phyloP scores from a whole-genome alignment of 2,329 filamentous ascomycete species.

The Piedraia hortae region DNA sequence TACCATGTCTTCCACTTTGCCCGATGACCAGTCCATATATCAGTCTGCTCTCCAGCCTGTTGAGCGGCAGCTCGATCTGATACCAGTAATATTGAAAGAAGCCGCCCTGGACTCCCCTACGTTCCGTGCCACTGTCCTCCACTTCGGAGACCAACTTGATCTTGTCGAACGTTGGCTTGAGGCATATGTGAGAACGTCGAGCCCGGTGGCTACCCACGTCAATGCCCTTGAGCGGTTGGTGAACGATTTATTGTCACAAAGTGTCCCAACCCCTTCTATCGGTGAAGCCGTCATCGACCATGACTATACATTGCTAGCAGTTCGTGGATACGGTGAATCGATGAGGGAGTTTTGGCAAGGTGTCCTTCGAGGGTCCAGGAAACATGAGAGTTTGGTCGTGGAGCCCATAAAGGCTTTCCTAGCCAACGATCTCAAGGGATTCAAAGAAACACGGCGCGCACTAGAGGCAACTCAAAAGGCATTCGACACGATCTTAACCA shows the following conservation, averaged over 20 bases:
- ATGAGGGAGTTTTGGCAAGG: constrained; percentile 63
- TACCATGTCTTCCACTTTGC: too few species aligned
- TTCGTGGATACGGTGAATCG: constrained; percentile 63
- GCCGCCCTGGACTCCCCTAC: constrained; percentile 88
- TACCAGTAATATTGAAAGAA: constrained; percentile 72
- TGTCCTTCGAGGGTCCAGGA: constrained; percentile 44
- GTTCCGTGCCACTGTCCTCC: constrained; percentile 61
- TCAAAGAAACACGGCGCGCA: constrained; percentile 56
- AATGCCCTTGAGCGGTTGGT: constrained; percentile 53
- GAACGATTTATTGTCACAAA: constrained; percentile 51
- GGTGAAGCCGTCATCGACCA: constrained; percentile 48
- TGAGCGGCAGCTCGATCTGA: constrained; percentile 16
- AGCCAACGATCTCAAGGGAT: constrained; percentile 47
- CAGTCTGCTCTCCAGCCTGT: too few species aligned
- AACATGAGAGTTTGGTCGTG: constrained; percentile 46
- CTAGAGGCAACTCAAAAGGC: constrained; percentile 59
- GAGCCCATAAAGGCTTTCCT: constrained; percentile 66
- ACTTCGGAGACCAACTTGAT: constrained; percentile 82
- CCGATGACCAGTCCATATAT: too few species aligned
- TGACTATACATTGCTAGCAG: constrained; percentile 72
- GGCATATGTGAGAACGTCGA: constrained; percentile 33
- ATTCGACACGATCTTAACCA: constrained; percentile 55
- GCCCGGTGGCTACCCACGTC: constrained; percentile 36
- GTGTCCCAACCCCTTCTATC: constrained; percentile 47
- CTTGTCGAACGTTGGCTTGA: constrained; percentile 80